A percentile compares a stretch with the other conserved stretches of the same genome.
phyloP scores from a whole-genome alignment of 2,329 filamentous ascomycete species.

The Fusarium brachygibbosum region DNA sequence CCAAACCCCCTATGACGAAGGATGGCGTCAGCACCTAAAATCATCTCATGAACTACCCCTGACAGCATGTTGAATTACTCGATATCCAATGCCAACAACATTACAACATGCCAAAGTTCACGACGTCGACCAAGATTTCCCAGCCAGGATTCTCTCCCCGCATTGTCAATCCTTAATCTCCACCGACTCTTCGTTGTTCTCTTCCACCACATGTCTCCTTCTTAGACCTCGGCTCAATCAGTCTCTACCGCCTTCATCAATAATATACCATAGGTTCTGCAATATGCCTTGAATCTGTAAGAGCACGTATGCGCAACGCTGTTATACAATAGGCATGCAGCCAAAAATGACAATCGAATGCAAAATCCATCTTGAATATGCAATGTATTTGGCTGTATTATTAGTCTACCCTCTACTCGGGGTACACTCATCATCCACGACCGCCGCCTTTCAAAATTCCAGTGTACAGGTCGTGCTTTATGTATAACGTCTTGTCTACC shows the following conservation, averaged over 20 bases:
- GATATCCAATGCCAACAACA: not conserved
- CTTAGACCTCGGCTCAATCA: conserved; percentile 33
- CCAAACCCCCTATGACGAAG: not conserved
- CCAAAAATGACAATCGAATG: conserved; percentile 1
- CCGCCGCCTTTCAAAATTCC: conserved; percentile 14
- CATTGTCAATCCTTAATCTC: conserved; percentile 33
- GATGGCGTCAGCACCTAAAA: not conserved
- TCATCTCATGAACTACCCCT: conserved; percentile 13
- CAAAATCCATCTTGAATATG: conserved; percentile 14
- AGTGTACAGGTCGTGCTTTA: conserved; percentile 36
- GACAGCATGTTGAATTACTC: conserved; percentile 11
- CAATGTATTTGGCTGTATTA: conserved; percentile 44
- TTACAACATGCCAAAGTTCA: conserved; percentile 7
- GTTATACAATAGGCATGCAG: not conserved
- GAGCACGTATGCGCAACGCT: not conserved
- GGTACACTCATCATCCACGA: conserved; percentile 17
- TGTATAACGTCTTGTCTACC: conserved; percentile 31
- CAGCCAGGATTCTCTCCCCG: conserved; percentile 23
- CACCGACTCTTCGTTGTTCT: conserved; percentile 12
- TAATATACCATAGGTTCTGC: not conserved
- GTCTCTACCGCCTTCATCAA: not conserved
- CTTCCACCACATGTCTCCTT: conserved; percentile 30
- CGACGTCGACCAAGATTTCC: conserved; percentile 33
- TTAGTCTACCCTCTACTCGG: conserved; percentile 26
- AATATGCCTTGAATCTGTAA: not conserved